Percentiles rank a stretch among this genome's conserved stretches.
Conservation (phyloP, 2,329 filamentous ascomycete species). For the Polychaeton citri region DNA sequence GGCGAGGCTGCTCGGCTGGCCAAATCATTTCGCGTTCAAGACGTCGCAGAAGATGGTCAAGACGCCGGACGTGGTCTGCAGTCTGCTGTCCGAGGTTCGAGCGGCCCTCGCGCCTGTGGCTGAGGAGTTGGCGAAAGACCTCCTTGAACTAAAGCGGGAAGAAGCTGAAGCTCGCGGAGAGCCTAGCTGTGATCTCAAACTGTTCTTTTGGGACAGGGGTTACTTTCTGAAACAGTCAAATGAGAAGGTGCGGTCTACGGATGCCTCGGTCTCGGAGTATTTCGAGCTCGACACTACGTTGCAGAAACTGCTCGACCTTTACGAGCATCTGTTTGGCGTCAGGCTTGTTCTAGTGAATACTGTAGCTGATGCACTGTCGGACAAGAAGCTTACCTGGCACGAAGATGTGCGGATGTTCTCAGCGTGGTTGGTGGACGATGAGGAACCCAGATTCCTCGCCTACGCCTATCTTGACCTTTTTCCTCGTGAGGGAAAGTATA, state of each 20-base stretch:
- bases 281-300: slow-evolving; percentile 2
- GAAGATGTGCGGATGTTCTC: slow-evolving; percentile 63
- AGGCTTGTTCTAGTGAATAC: slow-evolving; percentile 12
- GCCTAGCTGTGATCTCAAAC: background rate
- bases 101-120: slow-evolving; percentile 1
- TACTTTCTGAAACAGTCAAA: slow-evolving; percentile 1
- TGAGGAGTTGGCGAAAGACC: background rate
- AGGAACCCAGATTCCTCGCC: slow-evolving; percentile 57
- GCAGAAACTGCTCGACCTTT: slow-evolving; percentile 2
- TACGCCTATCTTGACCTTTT: slow-evolving; percentile 70
- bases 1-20: slow-evolving; percentile 1
- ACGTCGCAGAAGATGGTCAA: slow-evolving; percentile 3
- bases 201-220: slow-evolving; percentile 2
- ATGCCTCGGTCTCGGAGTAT: slow-evolving; percentile 1
- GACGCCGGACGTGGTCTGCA: background rate
- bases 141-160: background rate
- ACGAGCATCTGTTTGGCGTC: background rate
- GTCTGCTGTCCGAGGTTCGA: background rate
- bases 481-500: slow-evolving; percentile 64
- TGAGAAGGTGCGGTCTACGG: background rate
- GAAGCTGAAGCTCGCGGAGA: background rate
- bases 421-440: slow-evolving; percentile 60
- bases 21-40: slow-evolving; percentile 3
- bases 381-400: slow-evolving; percentile 61
- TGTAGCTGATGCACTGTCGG: slow-evolving; percentile 38